Evolutionary conservation across 2,329 filamentous ascomycete genomes (phyloP).

Genomic region (Fusarium metavorans): DNA sequence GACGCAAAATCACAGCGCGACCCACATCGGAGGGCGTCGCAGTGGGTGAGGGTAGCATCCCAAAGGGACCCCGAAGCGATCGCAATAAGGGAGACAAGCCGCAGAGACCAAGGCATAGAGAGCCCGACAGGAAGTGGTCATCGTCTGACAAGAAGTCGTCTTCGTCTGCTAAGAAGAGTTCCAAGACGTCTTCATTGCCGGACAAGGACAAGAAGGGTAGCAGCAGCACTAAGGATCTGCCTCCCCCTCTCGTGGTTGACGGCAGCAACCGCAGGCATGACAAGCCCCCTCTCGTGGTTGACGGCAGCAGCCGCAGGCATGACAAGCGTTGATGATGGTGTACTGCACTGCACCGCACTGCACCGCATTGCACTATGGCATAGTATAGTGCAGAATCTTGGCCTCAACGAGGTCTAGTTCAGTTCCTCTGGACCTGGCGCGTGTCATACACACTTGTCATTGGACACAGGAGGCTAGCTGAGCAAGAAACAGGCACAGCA

Average conservation of each 20-base stretch:
- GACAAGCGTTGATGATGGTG: conserved; percentile 10
- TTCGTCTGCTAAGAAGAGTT: conserved; percentile 23
- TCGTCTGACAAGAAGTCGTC: conserved; percentile 18
- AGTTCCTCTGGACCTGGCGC: background rate
- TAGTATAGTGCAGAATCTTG: background rate
- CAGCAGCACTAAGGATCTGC: conserved; percentile 10
- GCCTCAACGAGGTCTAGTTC: background rate
- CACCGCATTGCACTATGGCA: background rate
- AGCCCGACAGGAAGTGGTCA: conserved; percentile 22
- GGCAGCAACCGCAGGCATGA: conserved; percentile 26
- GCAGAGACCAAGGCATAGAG: conserved; percentile 30
- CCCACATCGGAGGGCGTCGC: conserved; percentile 34
- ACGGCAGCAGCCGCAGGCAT: conserved; percentile 30
- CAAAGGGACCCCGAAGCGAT: conserved; percentile 13
- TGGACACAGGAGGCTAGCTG: background rate
- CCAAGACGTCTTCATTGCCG: conserved; percentile 19
- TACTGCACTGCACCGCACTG: background rate
- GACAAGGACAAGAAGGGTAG: conserved; percentile 16
- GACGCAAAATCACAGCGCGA: conserved; percentile 41
- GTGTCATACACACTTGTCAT: background rate
- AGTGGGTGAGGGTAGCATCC: conserved; percentile 7
- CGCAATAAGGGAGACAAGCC: conserved; percentile 12
- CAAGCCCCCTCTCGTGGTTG: conserved; percentile 27
- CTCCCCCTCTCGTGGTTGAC: conserved; percentile 30
- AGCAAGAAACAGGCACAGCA: background rate